Percentiles rank a stretch among this genome's conserved stretches.
phyloP scores from a whole-genome alignment of 495 filamentous ascomycete species.

The Lindgomyces ingoldianus region DNA sequence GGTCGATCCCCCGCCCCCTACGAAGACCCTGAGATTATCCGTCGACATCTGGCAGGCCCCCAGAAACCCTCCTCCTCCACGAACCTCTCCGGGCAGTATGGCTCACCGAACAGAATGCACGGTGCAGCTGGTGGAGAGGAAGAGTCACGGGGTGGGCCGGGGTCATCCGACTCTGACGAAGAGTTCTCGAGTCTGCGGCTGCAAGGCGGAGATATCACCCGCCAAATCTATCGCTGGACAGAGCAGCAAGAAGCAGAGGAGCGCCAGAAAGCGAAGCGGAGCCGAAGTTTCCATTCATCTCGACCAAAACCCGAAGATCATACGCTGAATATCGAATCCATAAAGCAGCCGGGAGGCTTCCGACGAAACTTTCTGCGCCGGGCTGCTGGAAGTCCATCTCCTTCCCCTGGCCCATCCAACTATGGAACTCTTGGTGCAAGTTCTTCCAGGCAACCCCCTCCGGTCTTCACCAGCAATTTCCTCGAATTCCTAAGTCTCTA shows the following conservation, averaged over 20 bases:
- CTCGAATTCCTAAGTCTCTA: slow-evolving; percentile 93
- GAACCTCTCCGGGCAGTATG: slow-evolving; percentile 31
- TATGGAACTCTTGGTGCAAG: slow-evolving; percentile 45
- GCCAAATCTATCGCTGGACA: slow-evolving; percentile 92
- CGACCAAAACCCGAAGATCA: slow-evolving; percentile 77
- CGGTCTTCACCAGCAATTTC: slow-evolving; percentile 83
- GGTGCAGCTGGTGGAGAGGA: slow-evolving; percentile 1
- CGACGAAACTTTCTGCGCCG: slow-evolving; percentile 81
- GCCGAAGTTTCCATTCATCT: slow-evolving; percentile 79
- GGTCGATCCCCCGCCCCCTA: slow-evolving; percentile 41
- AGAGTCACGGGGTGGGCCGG: slow-evolving; percentile 17
- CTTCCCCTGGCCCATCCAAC: slow-evolving; percentile 40
- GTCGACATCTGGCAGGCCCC: slow-evolving; percentile 44
- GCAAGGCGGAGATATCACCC: slow-evolving; percentile 91
- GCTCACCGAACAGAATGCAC: slow-evolving; percentile 28
- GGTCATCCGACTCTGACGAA: slow-evolving; percentile 54
- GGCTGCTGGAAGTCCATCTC: slow-evolving; percentile 61
- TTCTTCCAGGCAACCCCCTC: slow-evolving; percentile 51
- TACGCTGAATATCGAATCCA: slow-evolving; percentile 77
- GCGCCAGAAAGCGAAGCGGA: slow-evolving; percentile 64
- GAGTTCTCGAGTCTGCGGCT: slow-evolving; percentile 91
- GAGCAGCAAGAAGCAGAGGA: slow-evolving; percentile 68
- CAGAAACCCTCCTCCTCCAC: slow-evolving; percentile 30
- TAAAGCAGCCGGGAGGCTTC: slow-evolving; percentile 91
- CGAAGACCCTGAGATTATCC: slow-evolving; percentile 47